Percentiles rank a stretch among this genome's conserved stretches.
Conservation (phyloP, 2,329 filamentous ascomycete species). For the Colletotrichum gigasporum region DNA sequence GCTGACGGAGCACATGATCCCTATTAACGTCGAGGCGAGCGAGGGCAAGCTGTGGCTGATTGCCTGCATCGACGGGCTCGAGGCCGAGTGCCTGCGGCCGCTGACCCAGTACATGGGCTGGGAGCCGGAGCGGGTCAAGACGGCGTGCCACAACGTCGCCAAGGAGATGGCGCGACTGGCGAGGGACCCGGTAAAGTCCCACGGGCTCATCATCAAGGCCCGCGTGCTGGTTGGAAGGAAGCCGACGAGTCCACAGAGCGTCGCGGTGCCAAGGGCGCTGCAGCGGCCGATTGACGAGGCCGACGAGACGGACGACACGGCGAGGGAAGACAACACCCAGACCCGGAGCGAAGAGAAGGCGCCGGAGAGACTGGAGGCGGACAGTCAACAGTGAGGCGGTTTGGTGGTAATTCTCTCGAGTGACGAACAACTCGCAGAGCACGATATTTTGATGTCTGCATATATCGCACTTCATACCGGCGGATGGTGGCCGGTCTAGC, state of each 20-base stretch:
- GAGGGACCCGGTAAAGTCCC: slow-evolving; percentile 53
- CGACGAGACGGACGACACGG: slow-evolving; percentile 30
- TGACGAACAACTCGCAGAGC: slow-evolving; percentile 23
- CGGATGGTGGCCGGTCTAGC: slow-evolving; percentile 6
- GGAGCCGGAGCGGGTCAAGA: slow-evolving; percentile 58
- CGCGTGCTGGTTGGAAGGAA: slow-evolving; percentile 61
- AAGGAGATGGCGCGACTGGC: slow-evolving; percentile 59
- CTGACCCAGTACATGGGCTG: slow-evolving; percentile 64
- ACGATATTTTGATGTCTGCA: slow-evolving; percentile 22
- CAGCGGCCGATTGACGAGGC: slow-evolving; percentile 17
- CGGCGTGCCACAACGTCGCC: slow-evolving; percentile 56
- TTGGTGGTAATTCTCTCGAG: slow-evolving; percentile 19
- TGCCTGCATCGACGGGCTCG: slow-evolving; percentile 59
- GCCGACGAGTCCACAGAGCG: slow-evolving; percentile 42
- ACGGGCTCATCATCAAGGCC: slow-evolving; percentile 56
- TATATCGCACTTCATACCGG: slow-evolving; percentile 13
- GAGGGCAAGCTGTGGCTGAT: slow-evolving; percentile 65
- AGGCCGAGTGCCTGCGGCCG: slow-evolving; percentile 58
- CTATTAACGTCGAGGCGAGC: slow-evolving; percentile 54
- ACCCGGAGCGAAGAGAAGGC: neutral
- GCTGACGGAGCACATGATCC: slow-evolving; percentile 57
- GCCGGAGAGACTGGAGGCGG: neutral
- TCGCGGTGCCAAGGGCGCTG: slow-evolving; percentile 1
- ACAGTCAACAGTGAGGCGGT: neutral
- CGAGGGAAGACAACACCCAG: slow-evolving; percentile 20